Base-by-base conservation (phyloP, 805 yeast genomes). In the Martiniozyma abietophila region DNA sequence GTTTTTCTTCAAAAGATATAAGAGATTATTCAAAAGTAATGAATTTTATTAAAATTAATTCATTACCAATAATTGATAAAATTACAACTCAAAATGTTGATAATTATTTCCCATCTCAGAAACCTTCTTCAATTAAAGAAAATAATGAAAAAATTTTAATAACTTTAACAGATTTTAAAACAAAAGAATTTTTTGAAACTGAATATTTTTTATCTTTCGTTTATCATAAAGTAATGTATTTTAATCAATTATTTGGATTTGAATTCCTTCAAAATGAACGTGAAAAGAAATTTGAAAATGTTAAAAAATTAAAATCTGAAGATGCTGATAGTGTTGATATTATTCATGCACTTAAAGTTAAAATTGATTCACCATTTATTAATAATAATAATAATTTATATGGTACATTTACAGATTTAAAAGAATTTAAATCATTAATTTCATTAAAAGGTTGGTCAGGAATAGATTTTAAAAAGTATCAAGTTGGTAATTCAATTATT, bases 1-100 rank as follows among this genome's bases (percentile, higher is more conserved):
- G 72, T 36, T 74, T 71, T 54, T 75, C 77, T 0, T 70, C 84
- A 6, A 73, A 72, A 31, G 83, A 80, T 44, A 65, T 70, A 36
- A 65, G 92, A 42, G 65, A 71, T 42, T 54, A 54, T 12, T 61
- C 59, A 16, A 53, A 58, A 25, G 61, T 81, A 8, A 49, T 64
- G 42, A 50, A 65, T 11, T 81, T 80, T 61, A 54, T 81, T 19
- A 49, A 53, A 20, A 53, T 58, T 29, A 62, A 70, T 43, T 59
- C 72, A 14, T 53, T 60, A 29, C 85, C 88, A 5, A 53, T 65
- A 9, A 55, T 73, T 30, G 66, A 62, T 33, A 77, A 76, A 43
- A 54, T 80, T 32, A 67, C 71, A 0, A 63, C 69, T 0, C 46
- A 48, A 6, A 46, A 57, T 16, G 44, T 56, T 23, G 45, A 53